Evolutionary conservation across 164 flowering plant genomes (phyloP), one percentile per base, ranked within the genome.

Genomic region (Tinospora cordifolia): DNA sequence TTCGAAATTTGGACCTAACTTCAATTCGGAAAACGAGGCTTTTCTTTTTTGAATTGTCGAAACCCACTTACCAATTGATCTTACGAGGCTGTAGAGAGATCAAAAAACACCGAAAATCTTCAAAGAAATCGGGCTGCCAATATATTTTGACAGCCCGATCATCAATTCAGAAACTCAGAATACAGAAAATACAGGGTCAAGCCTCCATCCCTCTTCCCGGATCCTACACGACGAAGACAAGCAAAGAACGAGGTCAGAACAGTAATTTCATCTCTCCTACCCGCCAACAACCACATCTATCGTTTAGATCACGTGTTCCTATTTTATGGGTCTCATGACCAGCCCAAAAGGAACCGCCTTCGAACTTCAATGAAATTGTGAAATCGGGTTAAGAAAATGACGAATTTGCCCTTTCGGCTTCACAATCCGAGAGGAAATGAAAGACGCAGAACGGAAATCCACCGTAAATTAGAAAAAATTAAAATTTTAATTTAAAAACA

Each of bases 121-220:
- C 46, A 51, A 49, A 38, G 51, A 27, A 71, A 71, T 71, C 63
- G 74, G 74, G 74, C 68, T 71, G 74, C 63, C 74, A 64, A 54
- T 49, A 47, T 63, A 2, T 0, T 19, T 71, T 71, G 74, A 71
- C 74, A 64, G 74, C 74, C 74, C 74, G 63, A 30, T 51, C 59
- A 21, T 46, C 25, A 0, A 63, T 19, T 34, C 30, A 46, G 38
- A 14, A 49, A 15, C 34, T 71, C 44, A 34, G 15, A 19, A 65
- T n/a, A 11, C 13, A 1, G 36, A 66, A 27, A 9, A 4, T 12
- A 14, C 59, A 63, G 58, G 39, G 73, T 46, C 66, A 49, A 63
- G 15, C 30, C n/a, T 22, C 73, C 68, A 7, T 9, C 68, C 5
- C 65, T 40, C n/a, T 19, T 41, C 15, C 11, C 49, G 40, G 6